A percentile compares a stretch with the other conserved stretches of the same genome.
Evolutionary conservation across 139 green algal species (phyloP).

Genomic region (Micractinium conductrix): DNA sequence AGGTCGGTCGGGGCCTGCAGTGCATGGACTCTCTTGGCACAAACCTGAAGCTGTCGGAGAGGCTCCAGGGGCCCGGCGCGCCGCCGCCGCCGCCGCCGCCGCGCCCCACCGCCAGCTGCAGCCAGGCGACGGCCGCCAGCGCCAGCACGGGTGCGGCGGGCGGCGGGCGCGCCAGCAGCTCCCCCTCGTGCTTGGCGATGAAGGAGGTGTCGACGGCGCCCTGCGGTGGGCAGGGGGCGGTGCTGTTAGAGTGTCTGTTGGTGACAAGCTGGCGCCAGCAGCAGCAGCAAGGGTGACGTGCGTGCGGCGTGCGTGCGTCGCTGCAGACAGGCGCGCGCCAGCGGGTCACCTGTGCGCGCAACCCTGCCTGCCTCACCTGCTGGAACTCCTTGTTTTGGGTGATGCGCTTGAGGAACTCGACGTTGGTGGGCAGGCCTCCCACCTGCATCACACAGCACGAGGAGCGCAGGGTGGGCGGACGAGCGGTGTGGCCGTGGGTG

Average conservation of each 20-base stretch:
- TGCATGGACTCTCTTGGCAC: neutral
- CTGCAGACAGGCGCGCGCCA: too few species aligned
- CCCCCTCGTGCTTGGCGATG: conserved; percentile 45
- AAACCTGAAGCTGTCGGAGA: neutral
- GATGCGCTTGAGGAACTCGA: conserved; percentile 74
- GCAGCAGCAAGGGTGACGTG: too few species aligned
- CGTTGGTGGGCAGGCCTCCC: conserved; percentile 79
- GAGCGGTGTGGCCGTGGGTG: too few species aligned
- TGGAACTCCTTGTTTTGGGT: conserved; percentile 68
- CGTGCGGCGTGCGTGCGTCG: too few species aligned
- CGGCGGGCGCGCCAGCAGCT: conserved; percentile 18
- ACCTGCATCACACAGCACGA: conserved; percentile 58
- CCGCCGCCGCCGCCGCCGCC: neutral
- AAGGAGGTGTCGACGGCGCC: conserved; percentile 55
- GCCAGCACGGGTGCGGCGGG: conserved; percentile 9
- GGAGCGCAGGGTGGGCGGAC: too few species aligned
- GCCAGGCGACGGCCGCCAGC: conserved; percentile 38
- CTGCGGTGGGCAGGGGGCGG: neutral
- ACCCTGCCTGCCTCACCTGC: conserved; percentile 19
- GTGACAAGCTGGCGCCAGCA: neutral
- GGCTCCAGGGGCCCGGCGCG: neutral
- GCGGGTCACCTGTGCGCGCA: too few species aligned
- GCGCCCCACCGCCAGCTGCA: conserved; percentile 10
- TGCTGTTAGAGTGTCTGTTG: too few species aligned
- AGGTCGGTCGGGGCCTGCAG: neutral